These are phyloP conservation scores for Myriosclerotinia duriaeana DNA, from an alignment of 2,329 filamentous ascomycete species.

Conservation along the genomic window DNA sequence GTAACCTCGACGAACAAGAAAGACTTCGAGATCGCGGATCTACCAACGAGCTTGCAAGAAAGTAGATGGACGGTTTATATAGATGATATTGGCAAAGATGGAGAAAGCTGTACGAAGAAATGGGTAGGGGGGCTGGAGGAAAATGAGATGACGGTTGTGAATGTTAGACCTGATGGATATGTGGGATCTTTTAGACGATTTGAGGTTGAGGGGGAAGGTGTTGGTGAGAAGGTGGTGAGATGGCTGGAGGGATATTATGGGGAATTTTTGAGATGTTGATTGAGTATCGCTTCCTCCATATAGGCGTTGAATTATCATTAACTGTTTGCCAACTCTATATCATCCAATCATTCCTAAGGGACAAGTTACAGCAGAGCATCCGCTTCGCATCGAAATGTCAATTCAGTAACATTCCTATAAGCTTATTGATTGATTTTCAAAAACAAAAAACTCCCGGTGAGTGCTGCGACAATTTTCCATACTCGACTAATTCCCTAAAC, in stretches of 20 bases:
- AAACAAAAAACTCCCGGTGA: too few species aligned
- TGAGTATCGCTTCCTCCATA: neutral
- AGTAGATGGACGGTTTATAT: conserved; percentile 73
- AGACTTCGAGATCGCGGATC: conserved; percentile 63
- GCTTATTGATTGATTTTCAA: too few species aligned
- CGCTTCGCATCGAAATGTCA: too few species aligned
- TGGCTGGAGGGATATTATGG: conserved; percentile 55
- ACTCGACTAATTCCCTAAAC: too few species aligned
- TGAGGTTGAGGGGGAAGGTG: conserved; percentile 33
- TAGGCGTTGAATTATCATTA: neutral
- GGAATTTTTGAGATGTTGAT: conserved; percentile 43
- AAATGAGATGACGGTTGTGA: conserved; percentile 61
- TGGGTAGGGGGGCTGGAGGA: conserved; percentile 59
- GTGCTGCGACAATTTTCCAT: too few species aligned
- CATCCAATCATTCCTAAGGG: too few species aligned
- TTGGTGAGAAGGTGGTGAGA: conserved; percentile 41
- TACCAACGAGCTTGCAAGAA: conserved; percentile 61
- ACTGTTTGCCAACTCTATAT: too few species aligned
- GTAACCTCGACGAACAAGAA: conserved; percentile 66
- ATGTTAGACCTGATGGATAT: conserved; percentile 73
- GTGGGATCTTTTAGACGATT: conserved; percentile 60
- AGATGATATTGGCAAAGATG: conserved; percentile 61
- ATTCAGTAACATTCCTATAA: too few species aligned
- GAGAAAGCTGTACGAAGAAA: conserved; percentile 60
- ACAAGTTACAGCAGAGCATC: too few species aligned